These are phyloP conservation scores for Scenedesmus sp. DNA, from an alignment of 163 green algal species.

Conservation along the genomic window DNA sequence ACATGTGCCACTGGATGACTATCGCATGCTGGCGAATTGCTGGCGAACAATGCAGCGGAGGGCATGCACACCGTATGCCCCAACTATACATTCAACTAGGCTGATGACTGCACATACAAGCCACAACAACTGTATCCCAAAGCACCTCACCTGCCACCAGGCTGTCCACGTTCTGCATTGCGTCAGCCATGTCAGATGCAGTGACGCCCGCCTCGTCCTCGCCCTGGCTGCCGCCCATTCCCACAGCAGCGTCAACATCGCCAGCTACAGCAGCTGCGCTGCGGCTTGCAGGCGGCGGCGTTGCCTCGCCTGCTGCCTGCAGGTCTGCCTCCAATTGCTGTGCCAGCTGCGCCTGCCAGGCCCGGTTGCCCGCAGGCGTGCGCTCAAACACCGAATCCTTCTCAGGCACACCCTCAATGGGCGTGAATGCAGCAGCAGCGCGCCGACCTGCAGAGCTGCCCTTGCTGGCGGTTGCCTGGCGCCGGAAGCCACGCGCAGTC, in stretches of 20 bases:
- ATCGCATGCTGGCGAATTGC: no score
- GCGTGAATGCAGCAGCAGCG: background rate
- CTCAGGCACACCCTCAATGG: slow-evolving; percentile 50
- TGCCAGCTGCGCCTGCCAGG: background rate
- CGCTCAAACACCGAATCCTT: slow-evolving; percentile 13
- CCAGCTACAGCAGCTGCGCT: background rate
- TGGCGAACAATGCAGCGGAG: no score
- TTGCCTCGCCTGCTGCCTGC: slow-evolving; percentile 7
- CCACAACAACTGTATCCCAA: background rate
- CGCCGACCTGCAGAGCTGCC: background rate
- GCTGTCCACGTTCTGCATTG: slow-evolving; percentile 32
- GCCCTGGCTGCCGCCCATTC: background rate
- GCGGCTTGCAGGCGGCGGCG: background rate
- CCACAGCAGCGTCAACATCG: background rate
- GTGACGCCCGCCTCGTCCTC: slow-evolving; percentile 14
- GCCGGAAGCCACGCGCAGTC: slow-evolving; percentile 44
- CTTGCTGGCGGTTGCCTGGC: background rate
- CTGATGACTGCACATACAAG: background rate
- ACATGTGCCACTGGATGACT: no score
- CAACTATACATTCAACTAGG: no score
- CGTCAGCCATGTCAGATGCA: slow-evolving; percentile 20
- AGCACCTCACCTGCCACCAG: slow-evolving; percentile 25
- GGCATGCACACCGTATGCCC: no score
- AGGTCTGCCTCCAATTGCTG: slow-evolving; percentile 4
- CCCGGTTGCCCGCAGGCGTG: slow-evolving; percentile 10